phyloP scores from a whole-genome alignment of 768 basidiomycete species.

The Boletus pseudo-olivaceus region DNA sequence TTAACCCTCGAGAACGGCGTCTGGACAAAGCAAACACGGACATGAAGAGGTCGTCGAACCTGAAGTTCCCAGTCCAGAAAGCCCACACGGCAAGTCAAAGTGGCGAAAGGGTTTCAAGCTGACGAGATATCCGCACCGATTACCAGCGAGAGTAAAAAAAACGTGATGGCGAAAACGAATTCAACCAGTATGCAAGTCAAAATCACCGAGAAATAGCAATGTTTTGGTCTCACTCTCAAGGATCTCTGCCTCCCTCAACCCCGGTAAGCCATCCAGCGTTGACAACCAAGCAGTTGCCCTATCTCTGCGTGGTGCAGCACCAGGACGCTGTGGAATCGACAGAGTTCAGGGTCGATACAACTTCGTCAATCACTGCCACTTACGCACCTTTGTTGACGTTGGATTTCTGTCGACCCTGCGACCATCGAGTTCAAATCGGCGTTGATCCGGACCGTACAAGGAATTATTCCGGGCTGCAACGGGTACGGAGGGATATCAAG shows the following conservation, averaged over 20 bases:
- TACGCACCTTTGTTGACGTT: constrained; percentile 13
- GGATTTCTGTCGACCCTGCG: not conserved
- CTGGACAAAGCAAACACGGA: not conserved
- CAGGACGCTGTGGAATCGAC: not conserved
- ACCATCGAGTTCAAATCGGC: not conserved
- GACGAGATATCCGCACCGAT: not conserved
- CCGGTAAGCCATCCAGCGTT: constrained; percentile 5
- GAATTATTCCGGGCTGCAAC: not conserved
- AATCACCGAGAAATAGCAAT: not conserved
- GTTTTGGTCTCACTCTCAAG: not conserved
- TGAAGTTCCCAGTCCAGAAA: too few relatives aligned
- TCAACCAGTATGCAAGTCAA: not conserved
- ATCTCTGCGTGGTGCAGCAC: not conserved
- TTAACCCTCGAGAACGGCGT: not conserved
- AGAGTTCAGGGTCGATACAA: not conserved
- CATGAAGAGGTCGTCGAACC: not conserved
- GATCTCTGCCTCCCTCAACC: constrained; percentile 5
- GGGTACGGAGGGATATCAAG: not conserved
- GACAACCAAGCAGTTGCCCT: not conserved
- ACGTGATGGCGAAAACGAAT: not conserved
- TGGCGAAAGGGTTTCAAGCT: not conserved
- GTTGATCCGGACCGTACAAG: not conserved
- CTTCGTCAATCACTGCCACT: not conserved
- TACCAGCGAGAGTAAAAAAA: not conserved
- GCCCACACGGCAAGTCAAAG: not conserved